Evolutionary conservation across 306 rosid genomes (phyloP).

Genomic region (Alnus rubra): DNA sequence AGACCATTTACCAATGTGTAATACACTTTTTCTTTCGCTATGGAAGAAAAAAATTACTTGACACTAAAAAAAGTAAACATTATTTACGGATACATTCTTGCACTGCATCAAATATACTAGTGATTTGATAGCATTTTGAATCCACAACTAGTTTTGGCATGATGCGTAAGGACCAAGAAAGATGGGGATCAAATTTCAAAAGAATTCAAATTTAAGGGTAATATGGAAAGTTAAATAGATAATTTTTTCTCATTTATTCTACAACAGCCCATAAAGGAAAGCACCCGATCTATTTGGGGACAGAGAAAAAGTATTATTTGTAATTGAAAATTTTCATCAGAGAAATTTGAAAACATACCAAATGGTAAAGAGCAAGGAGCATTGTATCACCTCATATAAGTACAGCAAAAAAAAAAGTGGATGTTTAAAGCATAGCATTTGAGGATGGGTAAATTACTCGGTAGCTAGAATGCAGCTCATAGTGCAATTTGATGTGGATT

Average conservation of each 20-base stretch:
- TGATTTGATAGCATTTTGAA: background rate
- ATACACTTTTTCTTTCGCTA: background rate
- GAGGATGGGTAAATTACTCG: background rate
- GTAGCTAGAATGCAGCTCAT: background rate
- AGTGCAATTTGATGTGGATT: background rate
- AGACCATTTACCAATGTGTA: background rate
- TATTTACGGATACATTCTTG: background rate
- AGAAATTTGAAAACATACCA: slow-evolving; percentile 5
- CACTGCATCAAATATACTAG: background rate
- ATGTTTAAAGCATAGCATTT: background rate
- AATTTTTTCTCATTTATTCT: background rate
- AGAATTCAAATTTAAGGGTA: background rate
- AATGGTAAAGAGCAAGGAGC: background rate
- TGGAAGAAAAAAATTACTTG: background rate
- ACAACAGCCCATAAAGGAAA: background rate
- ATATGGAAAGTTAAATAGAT: background rate
- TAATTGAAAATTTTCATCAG: background rate
- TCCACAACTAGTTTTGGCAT: background rate
- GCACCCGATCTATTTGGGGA: background rate
- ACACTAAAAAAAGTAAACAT: background rate
- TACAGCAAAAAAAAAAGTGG: background rate
- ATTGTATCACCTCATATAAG: background rate
- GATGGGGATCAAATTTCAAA: background rate
- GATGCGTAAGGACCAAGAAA: background rate
- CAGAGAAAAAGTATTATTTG: background rate